phyloP scores from a whole-genome alignment of 2,329 filamentous ascomycete species.

The Mariannaea sp. region DNA sequence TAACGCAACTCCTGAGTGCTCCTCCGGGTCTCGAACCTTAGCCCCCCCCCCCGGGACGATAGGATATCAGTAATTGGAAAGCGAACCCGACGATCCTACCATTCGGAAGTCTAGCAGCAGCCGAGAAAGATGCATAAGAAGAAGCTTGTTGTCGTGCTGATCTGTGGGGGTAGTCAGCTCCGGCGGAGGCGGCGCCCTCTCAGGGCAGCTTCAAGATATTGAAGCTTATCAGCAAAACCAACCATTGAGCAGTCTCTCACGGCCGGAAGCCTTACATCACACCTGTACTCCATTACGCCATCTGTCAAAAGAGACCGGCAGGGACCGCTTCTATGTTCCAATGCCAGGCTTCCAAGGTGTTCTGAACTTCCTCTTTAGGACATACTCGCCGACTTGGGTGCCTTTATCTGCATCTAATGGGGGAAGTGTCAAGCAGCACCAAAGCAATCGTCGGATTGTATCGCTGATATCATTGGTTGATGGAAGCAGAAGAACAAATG shows the following conservation, averaged over 20 bases:
- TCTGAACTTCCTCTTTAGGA: constrained; percentile 32
- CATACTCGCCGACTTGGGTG: constrained; percentile 25
- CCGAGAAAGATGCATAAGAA: constrained; percentile 25
- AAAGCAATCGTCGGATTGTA: neutral
- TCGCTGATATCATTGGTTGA: neutral
- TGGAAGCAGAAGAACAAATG: neutral
- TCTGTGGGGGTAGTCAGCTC: constrained; percentile 6
- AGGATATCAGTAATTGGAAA: constrained; percentile 17
- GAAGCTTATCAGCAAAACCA: constrained; percentile 7
- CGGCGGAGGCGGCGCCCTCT: constrained; percentile 12
- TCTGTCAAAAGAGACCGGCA: constrained; percentile 18
- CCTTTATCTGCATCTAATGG: constrained; percentile 9
- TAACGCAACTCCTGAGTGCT: neutral
- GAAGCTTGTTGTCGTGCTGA: constrained; percentile 10
- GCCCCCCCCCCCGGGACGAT: constrained; percentile 3
- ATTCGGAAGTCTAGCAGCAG: constrained; percentile 19
- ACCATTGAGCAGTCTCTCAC: neutral
- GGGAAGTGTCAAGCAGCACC: constrained; percentile 2
- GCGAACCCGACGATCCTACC: constrained; percentile 13
- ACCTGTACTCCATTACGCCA: constrained; percentile 15
- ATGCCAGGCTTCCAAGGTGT: constrained; percentile 1
- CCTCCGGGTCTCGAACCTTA: neutral
- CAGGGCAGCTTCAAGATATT: constrained; percentile 10
- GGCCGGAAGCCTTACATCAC: neutral
- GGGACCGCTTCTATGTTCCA: constrained; percentile 3